These are phyloP conservation scores for Pseudocercospora macadamiae DNA, from an alignment of 2,329 filamentous ascomycete genomes.

Conservation along the genomic window DNA sequence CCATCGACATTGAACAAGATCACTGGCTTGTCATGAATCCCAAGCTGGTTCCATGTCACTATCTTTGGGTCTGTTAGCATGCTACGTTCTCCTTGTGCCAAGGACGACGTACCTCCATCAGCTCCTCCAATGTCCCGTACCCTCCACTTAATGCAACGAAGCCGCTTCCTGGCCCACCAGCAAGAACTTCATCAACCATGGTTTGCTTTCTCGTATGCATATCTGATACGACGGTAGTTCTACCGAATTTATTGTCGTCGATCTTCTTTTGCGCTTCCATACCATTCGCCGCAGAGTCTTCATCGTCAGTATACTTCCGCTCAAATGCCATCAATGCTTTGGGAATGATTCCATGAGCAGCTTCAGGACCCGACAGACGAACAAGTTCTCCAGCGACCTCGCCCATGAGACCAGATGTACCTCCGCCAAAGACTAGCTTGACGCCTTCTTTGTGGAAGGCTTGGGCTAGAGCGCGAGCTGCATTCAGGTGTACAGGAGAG, in stretches of 20 bases:
- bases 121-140: constrained; percentile 93
- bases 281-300: constrained; percentile 30
- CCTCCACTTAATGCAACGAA: constrained; percentile 89
- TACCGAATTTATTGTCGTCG: constrained; percentile 69
- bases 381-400: constrained; percentile 88
- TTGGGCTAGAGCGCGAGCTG: constrained; percentile 73
- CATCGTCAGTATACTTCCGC: constrained; percentile 42
- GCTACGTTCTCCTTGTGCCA: neutral
- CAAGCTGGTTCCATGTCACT: constrained; percentile 89
- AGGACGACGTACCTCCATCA: constrained; percentile 69
- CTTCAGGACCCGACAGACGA: constrained; percentile 73
- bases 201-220: constrained; percentile 96
- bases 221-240: constrained; percentile 86
- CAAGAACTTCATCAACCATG: constrained; percentile 87
- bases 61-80: constrained; percentile 6
- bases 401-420: constrained; percentile 93
- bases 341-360: constrained; percentile 93
- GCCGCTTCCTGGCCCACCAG: constrained; percentile 78
- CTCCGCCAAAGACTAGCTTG: constrained; percentile 88
- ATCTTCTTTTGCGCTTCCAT: constrained; percentile 50
- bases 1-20: constrained; percentile 84
- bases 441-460: constrained; percentile 76
- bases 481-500: constrained; percentile 72
- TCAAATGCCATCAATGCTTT: constrained; percentile 66
- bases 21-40: constrained; percentile 81